Percentiles rank a stretch among this genome's conserved stretches.
phyloP scores from a whole-genome alignment of 371 early-diverging fungal species.

The Haplosporangium sp. region DNA sequence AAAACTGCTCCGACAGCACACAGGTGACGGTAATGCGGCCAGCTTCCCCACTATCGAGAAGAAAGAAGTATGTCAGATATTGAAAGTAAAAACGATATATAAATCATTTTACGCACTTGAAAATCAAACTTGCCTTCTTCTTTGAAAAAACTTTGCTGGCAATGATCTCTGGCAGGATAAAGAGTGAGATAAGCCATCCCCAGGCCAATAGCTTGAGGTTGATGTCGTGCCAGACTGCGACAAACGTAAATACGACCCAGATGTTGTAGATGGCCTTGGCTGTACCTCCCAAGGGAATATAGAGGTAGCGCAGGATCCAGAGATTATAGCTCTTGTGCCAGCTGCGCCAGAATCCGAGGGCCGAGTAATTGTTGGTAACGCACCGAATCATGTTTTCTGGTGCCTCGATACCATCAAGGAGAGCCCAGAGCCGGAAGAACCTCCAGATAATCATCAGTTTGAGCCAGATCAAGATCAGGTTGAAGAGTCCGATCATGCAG shows the following conservation, averaged over 20 bases:
- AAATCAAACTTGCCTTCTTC: constrained; percentile 55
- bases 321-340: constrained; percentile 94
- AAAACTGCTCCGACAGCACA: constrained; percentile 85
- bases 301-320: constrained; percentile 93
- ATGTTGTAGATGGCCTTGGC: constrained; percentile 73
- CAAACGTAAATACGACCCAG: constrained; percentile 91
- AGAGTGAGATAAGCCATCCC: constrained; percentile 92
- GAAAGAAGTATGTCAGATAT: not conserved
- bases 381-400: constrained; percentile 95
- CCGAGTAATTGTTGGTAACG: constrained; percentile 93
- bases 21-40: constrained; percentile 81
- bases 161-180: constrained; percentile 87
- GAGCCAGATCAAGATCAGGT: constrained; percentile 90
- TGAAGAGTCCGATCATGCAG: constrained; percentile 83
- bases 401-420: constrained; percentile 86
- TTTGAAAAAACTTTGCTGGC: constrained; percentile 70
- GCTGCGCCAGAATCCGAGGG: constrained; percentile 90
- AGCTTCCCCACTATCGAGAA: constrained; percentile 62
- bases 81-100: not conserved
- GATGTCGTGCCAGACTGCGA: constrained; percentile 96
- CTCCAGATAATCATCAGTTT: constrained; percentile 94
- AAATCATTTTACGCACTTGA: not conserved
- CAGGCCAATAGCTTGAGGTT: constrained; percentile 85
- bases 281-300: constrained; percentile 91
- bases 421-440: constrained; percentile 93